Evolutionary conservation across 108 stramenopile species (phyloP), one percentile per base, ranked within the genome.

Genomic region (Halocafeteria seosinensis): DNA sequence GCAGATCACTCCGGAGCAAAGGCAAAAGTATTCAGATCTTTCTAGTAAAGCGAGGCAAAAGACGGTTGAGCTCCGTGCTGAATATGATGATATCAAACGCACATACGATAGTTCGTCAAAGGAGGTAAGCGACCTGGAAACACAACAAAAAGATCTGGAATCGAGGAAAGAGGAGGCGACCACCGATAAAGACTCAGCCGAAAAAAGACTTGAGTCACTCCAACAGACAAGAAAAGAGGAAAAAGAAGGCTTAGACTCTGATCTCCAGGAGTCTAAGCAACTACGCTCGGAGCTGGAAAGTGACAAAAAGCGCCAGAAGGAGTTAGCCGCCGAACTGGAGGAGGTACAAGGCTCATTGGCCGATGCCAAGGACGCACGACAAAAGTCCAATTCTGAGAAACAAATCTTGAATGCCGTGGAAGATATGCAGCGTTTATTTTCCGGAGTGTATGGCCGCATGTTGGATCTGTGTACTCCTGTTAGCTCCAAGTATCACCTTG

Each of bases 401-500:
- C 64, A 53, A 47, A 33, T 89, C 36, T 50, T 74, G 34, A 78
- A 78, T 34, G 85, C 86, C 38, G 81, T 93, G 47, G 70, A 61
- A 30, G 73, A 85, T 12, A 78, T 95, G 50, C 81, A 90, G 64
- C 67, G 83, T 33, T 81, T 87, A 47, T 92, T 87, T 71, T 85
- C 86, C 31, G 68, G 55, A 17, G 91, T 96, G 23, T 78, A 82
- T 53, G 94, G 97, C 0, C 78, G 92, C 1, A 71, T 98, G 34
- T 90, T 89, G 34, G 91, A 94, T 74, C 77, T 98, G 28, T 91
- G 91, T 78, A 83, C 81, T 37, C 97, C 97, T 9, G 79, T 83
- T n/a, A 86, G 88, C 71, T 67, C 85, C 32, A 62, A 86, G 38
- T 95, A 81, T 81, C 84, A 88, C 67, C 69, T 90, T 37, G 94